Evolutionary conservation across 2,329 filamentous ascomycete genomes (phyloP).

Genomic region (Hypoxylon sp.): DNA sequence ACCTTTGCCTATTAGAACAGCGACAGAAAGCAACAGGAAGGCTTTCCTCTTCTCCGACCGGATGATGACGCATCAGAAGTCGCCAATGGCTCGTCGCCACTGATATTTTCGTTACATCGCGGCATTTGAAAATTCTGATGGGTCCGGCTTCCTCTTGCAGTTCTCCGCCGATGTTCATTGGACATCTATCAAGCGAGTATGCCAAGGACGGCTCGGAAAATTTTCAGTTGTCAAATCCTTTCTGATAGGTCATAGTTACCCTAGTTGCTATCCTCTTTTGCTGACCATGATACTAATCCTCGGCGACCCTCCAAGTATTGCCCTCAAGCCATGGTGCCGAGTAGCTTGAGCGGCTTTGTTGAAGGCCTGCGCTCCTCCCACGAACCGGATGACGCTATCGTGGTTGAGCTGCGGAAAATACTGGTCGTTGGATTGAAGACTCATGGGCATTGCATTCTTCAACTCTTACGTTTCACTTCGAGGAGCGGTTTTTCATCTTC

Average conservation of each 20-base stretch:
- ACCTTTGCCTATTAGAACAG: conserved; percentile 13
- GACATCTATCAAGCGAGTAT: conserved; percentile 17
- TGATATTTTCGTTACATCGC: conserved; percentile 42
- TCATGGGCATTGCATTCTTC: conserved; percentile 8
- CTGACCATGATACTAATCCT: conserved; percentile 29
- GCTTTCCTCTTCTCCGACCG: conserved; percentile 25
- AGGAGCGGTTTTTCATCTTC: background rate
- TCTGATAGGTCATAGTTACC: conserved; percentile 35
- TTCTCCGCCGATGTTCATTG: conserved; percentile 28
- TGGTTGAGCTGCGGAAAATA: conserved; percentile 15
- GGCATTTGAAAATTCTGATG: conserved; percentile 30
- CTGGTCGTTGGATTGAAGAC: conserved; percentile 2
- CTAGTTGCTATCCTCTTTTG: conserved; percentile 21
- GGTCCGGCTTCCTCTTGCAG: conserved; percentile 26
- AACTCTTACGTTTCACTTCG: background rate
- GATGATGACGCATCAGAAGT: conserved; percentile 11
- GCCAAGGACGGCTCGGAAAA: conserved; percentile 34
- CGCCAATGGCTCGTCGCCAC: conserved; percentile 33
- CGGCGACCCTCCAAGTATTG: conserved; percentile 18
- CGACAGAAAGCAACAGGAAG: background rate
- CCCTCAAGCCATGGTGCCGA: conserved; percentile 6
- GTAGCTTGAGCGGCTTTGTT: conserved; percentile 1
- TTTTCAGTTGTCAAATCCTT: conserved; percentile 14
- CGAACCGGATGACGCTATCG: conserved; percentile 6
- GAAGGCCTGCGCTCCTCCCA: conserved; percentile 16